phyloP scores from a whole-genome alignment of 2,329 filamentous ascomycete genomes.

The Penicillium rolfsii region DNA sequence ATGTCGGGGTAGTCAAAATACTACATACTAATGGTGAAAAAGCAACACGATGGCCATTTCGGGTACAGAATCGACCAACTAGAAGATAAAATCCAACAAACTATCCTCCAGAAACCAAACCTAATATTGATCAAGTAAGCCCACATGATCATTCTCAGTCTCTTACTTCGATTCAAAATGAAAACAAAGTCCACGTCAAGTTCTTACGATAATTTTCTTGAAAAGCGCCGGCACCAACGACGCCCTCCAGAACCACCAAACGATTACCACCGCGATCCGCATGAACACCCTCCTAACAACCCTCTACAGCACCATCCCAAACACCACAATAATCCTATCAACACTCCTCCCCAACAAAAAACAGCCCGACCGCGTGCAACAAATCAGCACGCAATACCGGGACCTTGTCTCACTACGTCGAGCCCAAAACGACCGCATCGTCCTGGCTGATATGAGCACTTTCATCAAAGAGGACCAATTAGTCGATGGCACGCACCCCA shows the following conservation, averaged over 20 bases:
- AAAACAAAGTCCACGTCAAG: neutral
- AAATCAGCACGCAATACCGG: slow-evolving; percentile 33
- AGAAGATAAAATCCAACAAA: slow-evolving; percentile 8
- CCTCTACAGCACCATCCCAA: slow-evolving; percentile 28
- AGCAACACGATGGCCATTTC: slow-evolving; percentile 34
- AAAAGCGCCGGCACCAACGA: slow-evolving; percentile 43
- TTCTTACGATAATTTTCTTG: neutral
- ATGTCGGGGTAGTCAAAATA: neutral
- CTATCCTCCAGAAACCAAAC: slow-evolving; percentile 28
- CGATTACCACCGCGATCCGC: slow-evolving; percentile 25
- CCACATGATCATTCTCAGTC: neutral
- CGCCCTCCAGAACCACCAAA: slow-evolving; percentile 28
- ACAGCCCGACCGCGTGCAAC: slow-evolving; percentile 4
- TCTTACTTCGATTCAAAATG: neutral
- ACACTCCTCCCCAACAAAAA: slow-evolving; percentile 35
- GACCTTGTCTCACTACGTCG: slow-evolving; percentile 28
- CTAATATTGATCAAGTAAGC: slow-evolving; percentile 34
- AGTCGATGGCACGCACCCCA: slow-evolving; percentile 30
- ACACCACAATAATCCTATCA: slow-evolving; percentile 39
- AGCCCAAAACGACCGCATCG: slow-evolving; percentile 23
- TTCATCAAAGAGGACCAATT: slow-evolving; percentile 25
- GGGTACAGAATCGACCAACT: slow-evolving; percentile 31
- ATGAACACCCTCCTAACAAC: slow-evolving; percentile 32
- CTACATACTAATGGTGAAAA: neutral
- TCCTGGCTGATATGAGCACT: slow-evolving; percentile 34